These are phyloP conservation scores for Zychaea mexicana DNA, from an alignment of 371 early-diverging fungal genomes.

Conservation along the genomic window DNA sequence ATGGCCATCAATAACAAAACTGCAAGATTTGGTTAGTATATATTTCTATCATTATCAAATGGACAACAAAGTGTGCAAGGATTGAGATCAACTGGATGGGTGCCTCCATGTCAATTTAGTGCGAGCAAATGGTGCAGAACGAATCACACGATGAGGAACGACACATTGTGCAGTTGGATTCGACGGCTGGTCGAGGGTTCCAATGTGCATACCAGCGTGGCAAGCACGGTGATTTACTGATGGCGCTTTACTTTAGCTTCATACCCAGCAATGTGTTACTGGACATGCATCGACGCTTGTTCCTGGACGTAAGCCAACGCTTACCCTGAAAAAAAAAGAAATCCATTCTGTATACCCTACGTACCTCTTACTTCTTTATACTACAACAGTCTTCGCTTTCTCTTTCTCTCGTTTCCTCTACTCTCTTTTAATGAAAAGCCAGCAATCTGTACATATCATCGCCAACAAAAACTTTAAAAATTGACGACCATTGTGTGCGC, in stretches of 20 bases:
- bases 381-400: too few relatives aligned
- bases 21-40: slow-evolving; percentile 30
- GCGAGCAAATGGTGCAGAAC: not conserved
- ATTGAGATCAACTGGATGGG: too few relatives aligned
- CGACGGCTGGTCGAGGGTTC: slow-evolving; percentile 9
- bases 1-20: slow-evolving; percentile 27
- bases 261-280: slow-evolving; percentile 25
- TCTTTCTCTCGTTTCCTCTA: too few relatives aligned
- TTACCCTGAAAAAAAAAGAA: slow-evolving; percentile 9
- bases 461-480: too few relatives aligned
- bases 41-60: too few relatives aligned
- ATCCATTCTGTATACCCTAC: too few relatives aligned
- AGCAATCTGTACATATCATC: too few relatives aligned
- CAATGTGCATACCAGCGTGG: slow-evolving; percentile 24
- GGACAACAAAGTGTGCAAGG: not conserved
- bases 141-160: not conserved
- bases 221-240: slow-evolving; percentile 21
- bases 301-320: slow-evolving; percentile 41
- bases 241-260: slow-evolving; percentile 40
- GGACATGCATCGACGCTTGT: slow-evolving; percentile 40
- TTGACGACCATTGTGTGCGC: too few relatives aligned
- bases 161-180: not conserved
- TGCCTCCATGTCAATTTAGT: too few relatives aligned
- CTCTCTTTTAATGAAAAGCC: too few relatives aligned
- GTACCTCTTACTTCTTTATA: too few relatives aligned